Percentiles rank a stretch among this genome's conserved stretches.
phyloP scores from a whole-genome alignment of 805 yeast genomes.

The Wickerhamiella cacticola region DNA sequence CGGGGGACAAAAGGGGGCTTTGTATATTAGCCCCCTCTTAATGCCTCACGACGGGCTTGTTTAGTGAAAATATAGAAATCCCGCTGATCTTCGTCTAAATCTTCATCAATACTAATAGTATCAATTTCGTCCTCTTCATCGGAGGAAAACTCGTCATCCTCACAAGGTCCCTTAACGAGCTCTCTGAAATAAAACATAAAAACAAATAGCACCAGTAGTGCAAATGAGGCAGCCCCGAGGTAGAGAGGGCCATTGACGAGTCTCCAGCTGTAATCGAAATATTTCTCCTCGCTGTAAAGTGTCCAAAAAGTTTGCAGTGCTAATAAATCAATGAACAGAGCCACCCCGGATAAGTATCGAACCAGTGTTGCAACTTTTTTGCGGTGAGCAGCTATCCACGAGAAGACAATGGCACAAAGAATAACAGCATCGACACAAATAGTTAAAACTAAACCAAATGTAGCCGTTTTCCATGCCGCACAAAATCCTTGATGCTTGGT shows the following conservation, averaged over 20 bases:
- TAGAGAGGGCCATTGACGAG: conserved; percentile 12
- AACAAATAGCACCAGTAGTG: conserved; percentile 16
- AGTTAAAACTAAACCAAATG: conserved; percentile 22
- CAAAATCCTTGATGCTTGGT: conserved; percentile 20
- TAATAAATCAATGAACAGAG: conserved; percentile 14
- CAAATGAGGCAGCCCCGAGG: conserved; percentile 13
- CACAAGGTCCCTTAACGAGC: conserved; percentile 19
- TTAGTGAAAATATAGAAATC: conserved; percentile 22
- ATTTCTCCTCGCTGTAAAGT: conserved; percentile 15
- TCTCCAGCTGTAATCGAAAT: conserved; percentile 21
- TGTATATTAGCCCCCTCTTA: conserved; percentile 9
- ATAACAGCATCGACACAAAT: conserved; percentile 20
- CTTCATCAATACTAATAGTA: conserved; percentile 21
- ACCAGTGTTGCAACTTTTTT: conserved; percentile 19
- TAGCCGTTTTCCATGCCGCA: conserved; percentile 25
- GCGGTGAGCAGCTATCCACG: conserved; percentile 20
- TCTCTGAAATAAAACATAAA: conserved; percentile 21
- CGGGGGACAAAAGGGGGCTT: no score
- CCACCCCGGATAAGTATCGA: conserved; percentile 3
- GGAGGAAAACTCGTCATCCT: conserved; percentile 17
- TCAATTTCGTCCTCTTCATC: conserved; percentile 19
- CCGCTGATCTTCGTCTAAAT: conserved; percentile 20
- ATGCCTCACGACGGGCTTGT: conserved; percentile 20
- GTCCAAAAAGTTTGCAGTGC: conserved; percentile 13
- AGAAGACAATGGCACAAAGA: conserved; percentile 17